Evolutionary conservation across 1,284 basidiomycete species (phyloP).

Genomic region (Amylostereum areolatum): DNA sequence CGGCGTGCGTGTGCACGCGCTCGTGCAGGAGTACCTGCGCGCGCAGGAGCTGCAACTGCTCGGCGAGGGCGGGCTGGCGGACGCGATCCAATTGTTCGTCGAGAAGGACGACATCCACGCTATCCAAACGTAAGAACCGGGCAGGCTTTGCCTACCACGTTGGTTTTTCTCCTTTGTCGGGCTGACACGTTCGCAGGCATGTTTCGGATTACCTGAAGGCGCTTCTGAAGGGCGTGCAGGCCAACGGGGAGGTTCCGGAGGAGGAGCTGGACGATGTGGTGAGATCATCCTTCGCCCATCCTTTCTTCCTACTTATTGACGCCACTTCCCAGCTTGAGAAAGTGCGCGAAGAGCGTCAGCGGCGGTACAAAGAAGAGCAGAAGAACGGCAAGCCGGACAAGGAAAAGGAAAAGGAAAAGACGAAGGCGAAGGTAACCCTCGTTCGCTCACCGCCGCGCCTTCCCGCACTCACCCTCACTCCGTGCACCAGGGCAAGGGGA

Average conservation of each 20-base stretch:
- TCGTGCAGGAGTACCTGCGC: slow-evolving; percentile 84
- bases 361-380: slow-evolving; percentile 46
- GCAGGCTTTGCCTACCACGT: neutral
- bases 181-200: slow-evolving; percentile 44
- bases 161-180: neutral
- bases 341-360: slow-evolving; percentile 62
- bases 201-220: slow-evolving; percentile 56
- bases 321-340: slow-evolving; percentile 44
- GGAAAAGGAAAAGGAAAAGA: slow-evolving; percentile 16
- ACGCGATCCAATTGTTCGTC: slow-evolving; percentile 89
- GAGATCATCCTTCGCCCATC: slow-evolving; percentile 17
- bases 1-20: slow-evolving; percentile 65
- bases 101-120: slow-evolving; percentile 94
- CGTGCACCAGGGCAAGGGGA: slow-evolving; percentile 40
- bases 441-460: neutral
- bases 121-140: slow-evolving; percentile 60
- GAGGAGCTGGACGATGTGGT: slow-evolving; percentile 74
- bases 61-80: slow-evolving; percentile 81
- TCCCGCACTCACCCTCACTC: slow-evolving; percentile 10
- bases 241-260: slow-evolving; percentile 62
- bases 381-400: slow-evolving; percentile 16
- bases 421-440: neutral
- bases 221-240: slow-evolving; percentile 61
- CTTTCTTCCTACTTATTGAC: neutral
- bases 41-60: slow-evolving; percentile 88